Base-by-base conservation (phyloP, 768 basidiomycete genomes). In the Ramaria sp. region DNA sequence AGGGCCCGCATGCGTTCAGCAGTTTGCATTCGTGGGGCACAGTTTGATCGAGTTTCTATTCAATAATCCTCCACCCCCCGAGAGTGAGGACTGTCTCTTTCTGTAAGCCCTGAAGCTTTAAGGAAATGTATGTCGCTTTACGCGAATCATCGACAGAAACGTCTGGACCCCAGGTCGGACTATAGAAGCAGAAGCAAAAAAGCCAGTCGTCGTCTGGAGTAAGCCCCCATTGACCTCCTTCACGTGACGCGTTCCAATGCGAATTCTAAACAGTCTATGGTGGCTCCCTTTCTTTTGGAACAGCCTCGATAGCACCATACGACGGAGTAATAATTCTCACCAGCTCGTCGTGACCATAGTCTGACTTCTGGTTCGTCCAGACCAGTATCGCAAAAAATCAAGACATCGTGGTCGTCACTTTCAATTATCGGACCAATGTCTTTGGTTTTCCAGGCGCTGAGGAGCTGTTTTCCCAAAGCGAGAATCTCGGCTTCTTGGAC, bases 401-500 rank as follows among this genome's bases (percentile, higher is more conserved):
- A 44, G 52, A 39, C 27, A 47, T 54, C 12, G 32, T 54, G n/a
- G 30, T 54, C 12, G 52, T 54, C 9, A 45, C 52, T 13, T 45
- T 47, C 9, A 80, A 81, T 60, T 80, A 79, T 55, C 77, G 78
- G 1, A 55, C 79, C 39, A 80, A 79, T 59, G 75, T 74, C 0
- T 79, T 79, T 57, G 78, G 78, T 45, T 81, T 80, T 55, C 52
- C 52, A 3, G 43, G 44, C 15, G 43, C 76, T 77, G 43, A 58
- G 71, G 65, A 20, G 28, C 25, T 27, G 16, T 25, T 37, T 45
- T 22, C 13, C 13, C 41, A 20, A 18, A 7, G 39, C 13, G 41
- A 38, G 25, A 83, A 84, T 57, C 73, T 73, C 2, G 83, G 83
- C 16, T 66, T 84, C 15, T 69, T 68, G 34, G 85, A 88, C 63